A percentile compares a stretch with the other conserved stretches of the same genome.
Evolutionary conservation across 371 early-diverging fungal species (phyloP).

Genomic region (Mortierella sp.): DNA sequence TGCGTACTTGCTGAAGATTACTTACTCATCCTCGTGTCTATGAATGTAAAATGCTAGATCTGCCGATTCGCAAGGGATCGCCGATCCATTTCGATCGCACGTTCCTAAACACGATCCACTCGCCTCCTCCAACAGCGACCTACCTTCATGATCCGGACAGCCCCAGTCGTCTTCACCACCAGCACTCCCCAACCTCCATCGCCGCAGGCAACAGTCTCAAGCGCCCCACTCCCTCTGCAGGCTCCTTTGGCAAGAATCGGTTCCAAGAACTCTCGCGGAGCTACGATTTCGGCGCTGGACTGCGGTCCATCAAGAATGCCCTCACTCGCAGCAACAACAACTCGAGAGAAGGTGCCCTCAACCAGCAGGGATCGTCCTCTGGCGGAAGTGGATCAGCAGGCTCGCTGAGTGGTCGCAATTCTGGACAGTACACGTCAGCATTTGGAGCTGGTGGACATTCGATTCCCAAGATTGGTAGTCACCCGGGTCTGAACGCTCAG

Average conservation of each 20-base stretch:
- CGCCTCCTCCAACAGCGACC: constrained; percentile 44
- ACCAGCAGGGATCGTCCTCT: not conserved
- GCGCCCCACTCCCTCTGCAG: constrained; percentile 46
- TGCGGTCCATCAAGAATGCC: constrained; percentile 44
- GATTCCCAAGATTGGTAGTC: constrained; percentile 45
- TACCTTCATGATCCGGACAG: constrained; percentile 45
- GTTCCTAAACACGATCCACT: constrained; percentile 44
- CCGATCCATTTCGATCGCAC: constrained; percentile 55
- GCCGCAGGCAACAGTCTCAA: constrained; percentile 28
- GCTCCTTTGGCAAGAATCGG: constrained; percentile 41
- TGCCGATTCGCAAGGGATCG: constrained; percentile 38
- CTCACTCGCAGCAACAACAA: constrained; percentile 42
- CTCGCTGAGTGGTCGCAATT: constrained; percentile 18
- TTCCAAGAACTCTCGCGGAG: constrained; percentile 49
- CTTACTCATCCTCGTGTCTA: not conserved
- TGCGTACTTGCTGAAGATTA: not conserved
- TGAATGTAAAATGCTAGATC: not conserved
- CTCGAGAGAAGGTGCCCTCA: constrained; percentile 27
- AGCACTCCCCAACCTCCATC: constrained; percentile 29
- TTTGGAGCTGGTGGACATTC: constrained; percentile 50
- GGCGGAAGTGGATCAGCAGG: constrained; percentile 9
- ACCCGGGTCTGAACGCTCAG: constrained; percentile 36
- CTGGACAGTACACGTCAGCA: constrained; percentile 1
- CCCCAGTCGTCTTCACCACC: constrained; percentile 24
- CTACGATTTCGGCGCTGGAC: constrained; percentile 44